These are phyloP conservation scores for Starmerella floricola DNA, from an alignment of 805 yeast species.

Conservation along the genomic window DNA sequence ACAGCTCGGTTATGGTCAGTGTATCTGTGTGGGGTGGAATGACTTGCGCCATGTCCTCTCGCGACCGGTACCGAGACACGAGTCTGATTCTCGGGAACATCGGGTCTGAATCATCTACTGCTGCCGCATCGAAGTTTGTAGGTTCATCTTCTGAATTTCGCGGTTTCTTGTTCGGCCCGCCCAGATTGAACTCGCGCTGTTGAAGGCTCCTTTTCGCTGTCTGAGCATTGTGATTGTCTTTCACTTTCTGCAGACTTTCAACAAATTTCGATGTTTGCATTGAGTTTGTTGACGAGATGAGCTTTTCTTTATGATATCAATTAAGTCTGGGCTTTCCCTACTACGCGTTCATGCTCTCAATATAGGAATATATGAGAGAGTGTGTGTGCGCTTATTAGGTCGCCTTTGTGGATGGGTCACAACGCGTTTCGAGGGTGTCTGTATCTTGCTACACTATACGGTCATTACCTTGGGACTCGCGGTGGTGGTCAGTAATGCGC, in stretches of 20 bases:
- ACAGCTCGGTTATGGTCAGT: conserved; percentile 13
- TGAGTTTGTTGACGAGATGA: too few species aligned
- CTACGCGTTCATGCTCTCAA: too few species aligned
- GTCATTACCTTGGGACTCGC: too few species aligned
- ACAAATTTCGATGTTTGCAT: background rate
- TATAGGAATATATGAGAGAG: too few species aligned
- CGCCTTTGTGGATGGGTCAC: too few species aligned
- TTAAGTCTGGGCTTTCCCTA: too few species aligned
- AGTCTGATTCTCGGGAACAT: conserved; percentile 16
- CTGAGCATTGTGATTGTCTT: background rate
- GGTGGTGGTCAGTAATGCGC: too few species aligned
- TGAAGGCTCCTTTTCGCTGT: background rate
- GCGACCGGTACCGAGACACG: conserved; percentile 14
- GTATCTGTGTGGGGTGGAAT: conserved; percentile 13
- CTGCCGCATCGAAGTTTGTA: conserved; percentile 2
- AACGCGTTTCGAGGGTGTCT: too few species aligned
- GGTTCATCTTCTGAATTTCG: background rate
- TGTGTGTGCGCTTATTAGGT: too few species aligned
- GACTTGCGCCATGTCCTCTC: conserved; percentile 2
- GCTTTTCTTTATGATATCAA: too few species aligned
- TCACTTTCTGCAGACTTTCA: background rate
- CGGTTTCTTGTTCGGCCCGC: background rate
- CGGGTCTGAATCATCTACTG: conserved; percentile 6
- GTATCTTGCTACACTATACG: too few species aligned
- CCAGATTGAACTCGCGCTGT: background rate